A percentile compares a stretch with the other conserved stretches of the same genome.
These are phyloP conservation scores for Barbarea vulgaris DNA, from an alignment of 345 rosid species.

Conservation along the genomic window DNA sequence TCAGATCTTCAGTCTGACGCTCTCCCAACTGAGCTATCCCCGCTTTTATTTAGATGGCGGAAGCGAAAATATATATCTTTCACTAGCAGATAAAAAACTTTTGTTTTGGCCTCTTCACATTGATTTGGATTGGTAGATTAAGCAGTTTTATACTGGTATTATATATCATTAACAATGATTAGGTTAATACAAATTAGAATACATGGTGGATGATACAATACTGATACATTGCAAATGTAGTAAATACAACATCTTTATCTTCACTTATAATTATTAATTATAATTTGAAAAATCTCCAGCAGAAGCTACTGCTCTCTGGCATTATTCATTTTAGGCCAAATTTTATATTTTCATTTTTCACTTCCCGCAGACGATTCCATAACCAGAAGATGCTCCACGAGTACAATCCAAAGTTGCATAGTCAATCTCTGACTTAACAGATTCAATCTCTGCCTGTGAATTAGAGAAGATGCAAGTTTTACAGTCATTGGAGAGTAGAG, in stretches of 20 bases:
- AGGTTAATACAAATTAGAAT: conserved; percentile 15
- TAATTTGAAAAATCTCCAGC: conserved; percentile 19
- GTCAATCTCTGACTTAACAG: conserved; percentile 34
- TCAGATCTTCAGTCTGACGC: conserved; percentile 84
- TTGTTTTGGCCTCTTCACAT: not conserved
- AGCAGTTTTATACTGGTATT: not conserved
- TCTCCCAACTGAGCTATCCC: conserved; percentile 99
- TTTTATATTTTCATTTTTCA: conserved; percentile 6
- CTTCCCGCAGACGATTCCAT: conserved; percentile 65
- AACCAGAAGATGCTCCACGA: conserved; percentile 47
- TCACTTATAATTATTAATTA: conserved; percentile 11
- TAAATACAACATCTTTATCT: not conserved
- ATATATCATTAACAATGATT: conserved; percentile 9
- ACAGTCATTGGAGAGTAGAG: conserved; percentile 53
- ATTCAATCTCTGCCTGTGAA: conserved; percentile 14
- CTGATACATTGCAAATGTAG: conserved; percentile 9
- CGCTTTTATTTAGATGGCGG: conserved; percentile 6
- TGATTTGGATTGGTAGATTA: not conserved
- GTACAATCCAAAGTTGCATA: conserved; percentile 54
- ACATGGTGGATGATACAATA: conserved; percentile 22
- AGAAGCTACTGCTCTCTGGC: conserved; percentile 35
- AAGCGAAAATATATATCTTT: too few relatives aligned
- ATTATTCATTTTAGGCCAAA: conserved; percentile 24
- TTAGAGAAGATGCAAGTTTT: conserved; percentile 46
- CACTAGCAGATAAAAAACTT: too few relatives aligned